phyloP scores from a whole-genome alignment of 345 rosid genomes.

The Erucastrum elatum region DNA sequence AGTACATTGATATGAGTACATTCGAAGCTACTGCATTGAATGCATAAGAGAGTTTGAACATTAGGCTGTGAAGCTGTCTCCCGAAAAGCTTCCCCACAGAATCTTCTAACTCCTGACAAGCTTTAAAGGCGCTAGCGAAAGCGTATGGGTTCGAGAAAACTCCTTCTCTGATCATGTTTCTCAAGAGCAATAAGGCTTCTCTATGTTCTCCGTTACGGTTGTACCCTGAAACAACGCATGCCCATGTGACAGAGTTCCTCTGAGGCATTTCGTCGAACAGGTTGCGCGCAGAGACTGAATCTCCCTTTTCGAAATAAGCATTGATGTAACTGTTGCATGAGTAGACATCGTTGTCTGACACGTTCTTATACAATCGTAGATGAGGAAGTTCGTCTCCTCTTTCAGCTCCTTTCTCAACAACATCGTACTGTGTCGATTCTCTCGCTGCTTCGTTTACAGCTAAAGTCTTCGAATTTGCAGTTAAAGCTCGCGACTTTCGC shows the following conservation, averaged over 20 bases:
- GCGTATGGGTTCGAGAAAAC: constrained; percentile 60
- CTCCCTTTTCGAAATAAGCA: constrained; percentile 47
- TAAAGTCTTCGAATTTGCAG: constrained; percentile 27
- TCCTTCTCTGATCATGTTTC: constrained; percentile 56
- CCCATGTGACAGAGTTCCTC: constrained; percentile 75
- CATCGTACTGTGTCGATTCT: constrained; percentile 75
- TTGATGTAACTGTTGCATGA: constrained; percentile 69
- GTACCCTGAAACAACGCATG: constrained; percentile 77
- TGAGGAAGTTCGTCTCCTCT: constrained; percentile 54
- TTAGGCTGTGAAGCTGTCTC: constrained; percentile 70
- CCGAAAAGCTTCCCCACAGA: constrained; percentile 53
- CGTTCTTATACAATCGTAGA: constrained; percentile 49
- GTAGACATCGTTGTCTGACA: constrained; percentile 56
- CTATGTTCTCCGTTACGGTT: constrained; percentile 49
- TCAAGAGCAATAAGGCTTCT: constrained; percentile 56
- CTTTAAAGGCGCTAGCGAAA: constrained; percentile 65
- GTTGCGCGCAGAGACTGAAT: constrained; percentile 51
- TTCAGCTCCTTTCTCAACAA: constrained; percentile 93
- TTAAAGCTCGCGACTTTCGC: constrained; percentile 34
- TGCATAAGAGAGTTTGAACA: constrained; percentile 56
- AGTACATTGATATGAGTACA: constrained; percentile 78
- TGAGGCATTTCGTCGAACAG: constrained; percentile 77
- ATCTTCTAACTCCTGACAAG: constrained; percentile 62
- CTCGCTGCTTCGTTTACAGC: constrained; percentile 43
- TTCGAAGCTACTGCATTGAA: constrained; percentile 60